Conservation (phyloP, 2,329 filamentous ascomycete genomes). For the Aspergillus oerlinghausenensis region DNA sequence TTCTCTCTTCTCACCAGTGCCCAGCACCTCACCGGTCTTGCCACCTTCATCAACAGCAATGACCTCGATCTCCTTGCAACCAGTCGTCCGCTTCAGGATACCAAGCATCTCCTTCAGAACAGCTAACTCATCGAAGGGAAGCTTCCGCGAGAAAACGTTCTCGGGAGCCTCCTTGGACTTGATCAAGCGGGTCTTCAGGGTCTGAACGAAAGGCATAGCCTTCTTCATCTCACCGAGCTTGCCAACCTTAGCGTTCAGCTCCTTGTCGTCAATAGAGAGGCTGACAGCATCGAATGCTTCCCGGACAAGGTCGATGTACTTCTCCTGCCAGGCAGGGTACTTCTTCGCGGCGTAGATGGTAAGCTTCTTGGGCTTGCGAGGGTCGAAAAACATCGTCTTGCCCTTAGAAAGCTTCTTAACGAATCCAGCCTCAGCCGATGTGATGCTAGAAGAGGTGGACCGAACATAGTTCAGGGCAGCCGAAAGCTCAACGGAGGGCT, state of each 20-base stretch:
- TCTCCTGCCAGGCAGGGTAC: constrained; percentile 87
- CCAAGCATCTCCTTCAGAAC: constrained; percentile 74
- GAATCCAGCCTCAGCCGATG: constrained; percentile 69
- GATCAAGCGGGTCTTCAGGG: constrained; percentile 75
- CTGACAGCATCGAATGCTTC: constrained; percentile 62
- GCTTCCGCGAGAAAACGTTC: constrained; percentile 73
- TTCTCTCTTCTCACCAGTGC: constrained; percentile 51
- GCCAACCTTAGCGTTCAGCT: constrained; percentile 68
- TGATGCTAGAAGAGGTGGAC: constrained; percentile 69
- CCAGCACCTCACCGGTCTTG: constrained; percentile 42
- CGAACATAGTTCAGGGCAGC: constrained; percentile 81
- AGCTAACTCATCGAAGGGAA: constrained; percentile 79
- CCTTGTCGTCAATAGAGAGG: constrained; percentile 71
- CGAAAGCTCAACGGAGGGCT: constrained; percentile 62
- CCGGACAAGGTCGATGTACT: constrained; percentile 76
- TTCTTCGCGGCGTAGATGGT: constrained; percentile 75
- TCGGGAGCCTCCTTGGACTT: constrained; percentile 59
- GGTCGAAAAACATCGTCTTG: constrained; percentile 79
- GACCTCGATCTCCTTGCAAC: constrained; percentile 67
- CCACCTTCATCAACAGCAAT: constrained; percentile 62
- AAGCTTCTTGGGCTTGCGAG: constrained; percentile 86
- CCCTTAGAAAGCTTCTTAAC: constrained; percentile 90
- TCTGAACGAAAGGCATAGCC: constrained; percentile 94
- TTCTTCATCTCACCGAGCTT: constrained; percentile 86
- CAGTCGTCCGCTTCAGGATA: constrained; percentile 70